Conservation (phyloP, 306 rosid genomes). For the Crotalaria pallida region DNA sequence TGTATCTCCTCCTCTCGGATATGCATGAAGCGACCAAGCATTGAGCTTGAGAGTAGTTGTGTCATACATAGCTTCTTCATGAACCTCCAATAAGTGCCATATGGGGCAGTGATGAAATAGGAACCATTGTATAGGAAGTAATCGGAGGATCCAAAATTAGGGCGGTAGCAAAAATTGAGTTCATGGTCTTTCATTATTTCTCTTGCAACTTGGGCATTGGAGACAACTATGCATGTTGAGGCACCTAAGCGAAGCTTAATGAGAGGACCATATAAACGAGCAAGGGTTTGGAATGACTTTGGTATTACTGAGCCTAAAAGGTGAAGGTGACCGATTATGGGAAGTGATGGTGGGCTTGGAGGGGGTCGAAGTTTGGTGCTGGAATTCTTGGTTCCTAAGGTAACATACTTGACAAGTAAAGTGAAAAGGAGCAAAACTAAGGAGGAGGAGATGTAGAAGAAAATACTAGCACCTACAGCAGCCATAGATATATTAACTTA, state of each 20-base stretch:
- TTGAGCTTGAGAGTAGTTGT: conserved; percentile 41
- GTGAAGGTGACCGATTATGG: conserved; percentile 51
- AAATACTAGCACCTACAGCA: background rate
- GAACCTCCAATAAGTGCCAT: conserved; percentile 60
- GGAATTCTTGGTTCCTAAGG: background rate
- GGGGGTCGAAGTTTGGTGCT: conserved; percentile 16
- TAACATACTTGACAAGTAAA: background rate
- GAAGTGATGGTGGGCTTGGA: conserved; percentile 43
- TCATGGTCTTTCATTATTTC: conserved; percentile 53
- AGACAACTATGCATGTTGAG: conserved; percentile 43
- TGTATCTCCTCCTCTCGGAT: conserved; percentile 31
- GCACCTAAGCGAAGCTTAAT: conserved; percentile 50
- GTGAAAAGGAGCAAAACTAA: conserved; percentile 13
- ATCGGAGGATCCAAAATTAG: conserved; percentile 46
- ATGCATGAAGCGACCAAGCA: conserved; percentile 22
- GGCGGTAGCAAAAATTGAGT: conserved; percentile 39
- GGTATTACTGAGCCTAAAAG: conserved; percentile 44
- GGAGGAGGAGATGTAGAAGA: background rate
- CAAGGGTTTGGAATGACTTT: conserved; percentile 47
- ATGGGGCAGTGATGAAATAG: conserved; percentile 41
- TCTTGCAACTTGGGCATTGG: conserved; percentile 45
- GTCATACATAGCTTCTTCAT: conserved; percentile 54
- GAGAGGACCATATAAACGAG: conserved; percentile 48
- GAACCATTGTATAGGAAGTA: conserved; percentile 39
- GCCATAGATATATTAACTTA: background rate